A percentile compares a stretch with the other conserved stretches of the same genome.
Evolutionary conservation across 2,329 filamentous ascomycete species (phyloP).

Genomic region (Hymenoscyphus fraxineus): DNA sequence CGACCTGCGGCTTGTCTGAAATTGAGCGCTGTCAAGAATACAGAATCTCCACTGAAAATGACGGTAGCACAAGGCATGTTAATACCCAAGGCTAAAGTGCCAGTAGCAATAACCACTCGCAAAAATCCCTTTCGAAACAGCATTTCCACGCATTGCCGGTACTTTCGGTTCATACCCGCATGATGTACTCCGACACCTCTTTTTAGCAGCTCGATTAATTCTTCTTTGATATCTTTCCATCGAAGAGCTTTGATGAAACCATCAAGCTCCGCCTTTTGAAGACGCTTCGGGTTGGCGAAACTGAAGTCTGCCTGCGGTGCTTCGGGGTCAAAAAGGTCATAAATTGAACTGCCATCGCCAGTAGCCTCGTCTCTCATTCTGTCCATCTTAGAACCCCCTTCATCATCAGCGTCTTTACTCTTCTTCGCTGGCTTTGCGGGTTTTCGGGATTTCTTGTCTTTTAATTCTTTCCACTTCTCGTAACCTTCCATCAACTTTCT

Average conservation of each 20-base stretch:
- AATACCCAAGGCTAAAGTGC: slow-evolving; percentile 72
- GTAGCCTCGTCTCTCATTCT: slow-evolving; percentile 53
- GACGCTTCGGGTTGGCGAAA: slow-evolving; percentile 60
- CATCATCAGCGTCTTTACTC: slow-evolving; percentile 45
- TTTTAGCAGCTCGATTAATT: slow-evolving; percentile 57
- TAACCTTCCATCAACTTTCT: slow-evolving; percentile 54
- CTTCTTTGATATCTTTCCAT: slow-evolving; percentile 46
- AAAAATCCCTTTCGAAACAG: slow-evolving; percentile 71
- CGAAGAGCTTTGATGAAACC: slow-evolving; percentile 49
- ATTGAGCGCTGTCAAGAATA: slow-evolving; percentile 70
- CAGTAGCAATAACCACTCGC: slow-evolving; percentile 69
- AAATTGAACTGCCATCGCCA: slow-evolving; percentile 48
- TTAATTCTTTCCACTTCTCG: slow-evolving; percentile 51
- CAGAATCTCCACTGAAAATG: slow-evolving; percentile 69
- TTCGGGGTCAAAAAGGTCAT: slow-evolving; percentile 65
- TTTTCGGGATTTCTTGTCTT: slow-evolving; percentile 43
- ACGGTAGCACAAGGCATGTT: slow-evolving; percentile 84
- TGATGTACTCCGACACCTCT: slow-evolving; percentile 76
- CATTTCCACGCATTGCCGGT: slow-evolving; percentile 70
- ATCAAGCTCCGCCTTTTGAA: slow-evolving; percentile 56
- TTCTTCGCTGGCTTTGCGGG: slow-evolving; percentile 40
- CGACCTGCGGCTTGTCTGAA: slow-evolving; percentile 74
- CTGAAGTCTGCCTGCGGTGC: slow-evolving; percentile 60
- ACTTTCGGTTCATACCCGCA: slow-evolving; percentile 73
- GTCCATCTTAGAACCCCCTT: slow-evolving; percentile 53